phyloP scores from a whole-genome alignment of 2,329 filamentous ascomycete genomes.

The Cladorrhinum sp. region DNA sequence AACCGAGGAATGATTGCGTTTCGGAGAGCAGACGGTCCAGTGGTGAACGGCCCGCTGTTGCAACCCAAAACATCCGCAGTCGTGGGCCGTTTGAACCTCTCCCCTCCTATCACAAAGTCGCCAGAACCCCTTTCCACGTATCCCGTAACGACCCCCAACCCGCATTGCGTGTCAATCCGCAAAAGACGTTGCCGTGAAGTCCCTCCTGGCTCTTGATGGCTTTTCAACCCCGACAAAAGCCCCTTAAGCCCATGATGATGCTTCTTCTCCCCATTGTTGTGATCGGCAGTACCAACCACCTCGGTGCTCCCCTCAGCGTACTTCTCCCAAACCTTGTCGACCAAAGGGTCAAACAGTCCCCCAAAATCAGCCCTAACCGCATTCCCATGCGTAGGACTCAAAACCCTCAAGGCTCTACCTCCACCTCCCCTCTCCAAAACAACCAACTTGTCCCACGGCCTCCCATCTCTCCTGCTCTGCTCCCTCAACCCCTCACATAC shows the following conservation, averaged over 20 bases:
- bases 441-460: slow-evolving; percentile 59
- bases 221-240: background rate
- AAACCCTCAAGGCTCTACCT: slow-evolving; percentile 36
- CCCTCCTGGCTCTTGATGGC: background rate
- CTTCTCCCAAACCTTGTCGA: slow-evolving; percentile 42
- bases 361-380: slow-evolving; percentile 44
- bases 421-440: slow-evolving; percentile 28
- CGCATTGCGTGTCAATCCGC: slow-evolving; percentile 63
- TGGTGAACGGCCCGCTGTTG: slow-evolving; percentile 59
- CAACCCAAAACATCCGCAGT: slow-evolving; percentile 65
- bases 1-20: slow-evolving; percentile 46
- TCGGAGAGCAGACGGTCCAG: slow-evolving; percentile 37
- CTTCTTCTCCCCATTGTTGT: background rate
- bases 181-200: slow-evolving; percentile 30
- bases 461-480: slow-evolving; percentile 54
- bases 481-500: slow-evolving; percentile 52
- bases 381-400: slow-evolving; percentile 44
- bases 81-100: slow-evolving; percentile 53
- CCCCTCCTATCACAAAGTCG: slow-evolving; percentile 37
- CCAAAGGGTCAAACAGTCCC: slow-evolving; percentile 42
- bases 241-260: slow-evolving; percentile 4
- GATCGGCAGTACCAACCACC: background rate
- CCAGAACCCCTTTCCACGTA: slow-evolving; percentile 41
- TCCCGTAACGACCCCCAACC: slow-evolving; percentile 51
- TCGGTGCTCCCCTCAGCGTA: slow-evolving; percentile 28